Evolutionary conservation across 2,329 filamentous ascomycete genomes (phyloP), one percentile per base, ranked within the genome.

Genomic region (Apiospora malaysiana): DNA sequence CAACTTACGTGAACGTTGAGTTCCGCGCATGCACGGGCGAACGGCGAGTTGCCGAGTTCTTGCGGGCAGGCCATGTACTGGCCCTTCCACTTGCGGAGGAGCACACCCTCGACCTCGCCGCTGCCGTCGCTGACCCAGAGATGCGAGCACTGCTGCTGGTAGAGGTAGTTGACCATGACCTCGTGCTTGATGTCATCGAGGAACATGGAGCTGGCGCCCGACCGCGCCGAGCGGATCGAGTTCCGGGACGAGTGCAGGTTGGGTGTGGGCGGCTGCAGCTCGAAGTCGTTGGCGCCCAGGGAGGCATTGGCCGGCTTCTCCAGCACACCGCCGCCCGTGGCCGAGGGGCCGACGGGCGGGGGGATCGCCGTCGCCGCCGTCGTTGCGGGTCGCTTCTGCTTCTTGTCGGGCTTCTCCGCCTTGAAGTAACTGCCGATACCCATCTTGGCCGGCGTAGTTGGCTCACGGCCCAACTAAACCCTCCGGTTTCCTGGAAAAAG

Each of bases 111-210:
- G 7, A 90, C 81, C 74, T 91, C 88, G 16, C 91, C 91, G 67
- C 86, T 90, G 46, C 87, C 89, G 75, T 93, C 91, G 43, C 89
- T 89, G 25, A 94, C 90, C 93, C 93, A 94, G 45, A 94, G 85
- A 72, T 90, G 88, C 16, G 89, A 88, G 77, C 91, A 94, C 81
- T 94, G 92, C 79, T 94, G 92, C 80, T 94, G 92, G 81, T 94
- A 94, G 37, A 95, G 84, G 79, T 93, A 94, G 81, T 93, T 94
- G 72, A 93, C 92, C 92, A 94, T 94, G 72, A 94, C 91, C 80
- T 94, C 92, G 77, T 94, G 91, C 81, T 92, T 93, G 81, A 94
- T 92, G 73, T 93, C 91, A 72, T 93, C 91, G 14, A 92, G 80
- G 72, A 91, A 86, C 70, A 86, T 81, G 49, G 87, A 89, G 77